Conservation (phyloP, 108 stramenopile species). For the Cyclotella cryptica region DNA sequence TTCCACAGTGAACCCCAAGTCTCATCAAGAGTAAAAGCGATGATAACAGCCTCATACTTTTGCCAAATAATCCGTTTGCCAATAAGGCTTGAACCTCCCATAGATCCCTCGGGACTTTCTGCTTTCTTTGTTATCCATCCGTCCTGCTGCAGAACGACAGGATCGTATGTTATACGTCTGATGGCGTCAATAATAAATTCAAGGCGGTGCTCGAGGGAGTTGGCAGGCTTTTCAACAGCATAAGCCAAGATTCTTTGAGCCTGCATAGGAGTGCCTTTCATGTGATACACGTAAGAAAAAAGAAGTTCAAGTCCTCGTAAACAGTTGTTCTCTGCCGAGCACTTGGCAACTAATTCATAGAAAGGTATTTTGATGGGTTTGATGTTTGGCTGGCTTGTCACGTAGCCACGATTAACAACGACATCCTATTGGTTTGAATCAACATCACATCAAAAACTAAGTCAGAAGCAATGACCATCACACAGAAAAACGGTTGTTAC, state of each 20-base stretch:
- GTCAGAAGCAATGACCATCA: too few relatives aligned
- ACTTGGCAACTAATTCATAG: slow-evolving; percentile 62
- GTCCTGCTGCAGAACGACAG: slow-evolving; percentile 78
- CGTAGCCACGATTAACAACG: slow-evolving; percentile 55
- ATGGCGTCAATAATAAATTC: slow-evolving; percentile 55
- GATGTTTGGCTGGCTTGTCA: slow-evolving; percentile 33
- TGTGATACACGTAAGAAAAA: slow-evolving; percentile 71
- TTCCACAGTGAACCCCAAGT: slow-evolving; percentile 89
- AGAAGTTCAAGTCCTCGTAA: slow-evolving; percentile 65
- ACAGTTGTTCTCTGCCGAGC: slow-evolving; percentile 34
- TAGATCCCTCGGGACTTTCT: slow-evolving; percentile 60
- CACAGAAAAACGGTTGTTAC: too few relatives aligned
- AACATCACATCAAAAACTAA: too few relatives aligned
- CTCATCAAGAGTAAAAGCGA: slow-evolving; percentile 82
- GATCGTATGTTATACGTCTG: slow-evolving; percentile 73
- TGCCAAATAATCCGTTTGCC: slow-evolving; percentile 74
- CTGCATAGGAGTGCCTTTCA: slow-evolving; percentile 60
- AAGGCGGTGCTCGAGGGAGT: slow-evolving; percentile 38
- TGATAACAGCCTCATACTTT: slow-evolving; percentile 75
- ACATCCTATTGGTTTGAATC: too few relatives aligned
- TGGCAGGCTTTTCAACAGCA: slow-evolving; percentile 39
- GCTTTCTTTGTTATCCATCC: slow-evolving; percentile 82
- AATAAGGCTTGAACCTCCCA: slow-evolving; percentile 75
- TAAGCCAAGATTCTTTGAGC: slow-evolving; percentile 73
- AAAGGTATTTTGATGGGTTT: slow-evolving; percentile 44